Percentiles rank a stretch among this genome's conserved stretches.
phyloP scores from a whole-genome alignment of 1,284 basidiomycete species.

The Violaceomyces palustris region DNA sequence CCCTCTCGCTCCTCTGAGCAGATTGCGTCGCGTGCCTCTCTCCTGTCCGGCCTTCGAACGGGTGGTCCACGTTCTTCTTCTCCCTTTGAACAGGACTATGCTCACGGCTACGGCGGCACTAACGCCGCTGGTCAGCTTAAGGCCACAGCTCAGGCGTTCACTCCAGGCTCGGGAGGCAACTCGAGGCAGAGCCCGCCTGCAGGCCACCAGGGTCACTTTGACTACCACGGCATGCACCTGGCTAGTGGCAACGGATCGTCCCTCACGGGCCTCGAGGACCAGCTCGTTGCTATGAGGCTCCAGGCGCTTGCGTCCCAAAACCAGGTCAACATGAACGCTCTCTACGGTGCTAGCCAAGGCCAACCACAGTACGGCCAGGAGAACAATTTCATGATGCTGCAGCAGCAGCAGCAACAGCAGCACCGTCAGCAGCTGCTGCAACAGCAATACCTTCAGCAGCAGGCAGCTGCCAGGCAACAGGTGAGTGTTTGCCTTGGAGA shows the following conservation, averaged over 20 bases:
- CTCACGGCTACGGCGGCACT: slow-evolving; percentile 6
- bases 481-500: slow-evolving; percentile 7
- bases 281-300: slow-evolving; percentile 35
- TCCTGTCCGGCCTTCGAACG: slow-evolving; percentile 31
- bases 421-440: slow-evolving; percentile 16
- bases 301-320: slow-evolving; percentile 17
- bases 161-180: slow-evolving; percentile 11
- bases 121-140: slow-evolving; percentile 14
- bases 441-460: slow-evolving; percentile 22
- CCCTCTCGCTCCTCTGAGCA: slow-evolving; percentile 9
- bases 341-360: slow-evolving; percentile 13
- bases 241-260: slow-evolving; percentile 11
- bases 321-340: slow-evolving; percentile 7
- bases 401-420: slow-evolving; percentile 33
- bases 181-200: slow-evolving; percentile 3
- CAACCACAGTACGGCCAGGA: slow-evolving; percentile 19
- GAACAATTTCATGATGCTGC: slow-evolving; percentile 1
- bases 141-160: slow-evolving; percentile 22
- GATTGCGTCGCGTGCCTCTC: slow-evolving; percentile 22
- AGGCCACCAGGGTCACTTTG: slow-evolving; percentile 10
- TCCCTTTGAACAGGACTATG: slow-evolving; percentile 1
- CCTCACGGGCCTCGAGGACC: slow-evolving; percentile 31
- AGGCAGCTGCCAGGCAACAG: slow-evolving; percentile 27
- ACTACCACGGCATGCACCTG: slow-evolving; percentile 7
- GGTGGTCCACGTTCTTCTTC: slow-evolving; percentile 35